Conservation (phyloP, 768 basidiomycete genomes). For the Lentinula edodes region DNA sequence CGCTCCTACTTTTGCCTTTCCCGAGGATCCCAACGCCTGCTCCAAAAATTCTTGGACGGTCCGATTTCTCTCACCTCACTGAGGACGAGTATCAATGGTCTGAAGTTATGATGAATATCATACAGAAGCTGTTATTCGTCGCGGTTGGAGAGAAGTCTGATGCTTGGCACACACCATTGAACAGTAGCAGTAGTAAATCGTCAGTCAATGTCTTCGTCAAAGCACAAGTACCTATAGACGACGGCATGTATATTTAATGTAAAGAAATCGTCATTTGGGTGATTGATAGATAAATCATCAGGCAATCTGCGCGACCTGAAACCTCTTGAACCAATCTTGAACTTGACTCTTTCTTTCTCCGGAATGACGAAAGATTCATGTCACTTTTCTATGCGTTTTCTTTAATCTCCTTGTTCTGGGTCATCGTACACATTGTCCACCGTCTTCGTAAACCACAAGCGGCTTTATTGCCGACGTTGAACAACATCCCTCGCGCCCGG, state of each 20-base stretch:
- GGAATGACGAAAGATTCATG: constrained; percentile 2
- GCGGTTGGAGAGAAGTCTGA: constrained; percentile 17
- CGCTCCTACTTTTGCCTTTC: constrained; percentile 44
- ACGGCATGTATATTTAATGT: constrained; percentile 6
- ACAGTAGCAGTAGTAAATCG: background rate
- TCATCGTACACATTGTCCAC: background rate
- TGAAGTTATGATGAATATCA: constrained; percentile 23
- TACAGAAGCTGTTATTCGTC: constrained; percentile 30
- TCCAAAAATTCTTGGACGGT: constrained; percentile 31
- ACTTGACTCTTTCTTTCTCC: background rate
- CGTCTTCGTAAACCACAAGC: background rate
- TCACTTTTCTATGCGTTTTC: background rate
- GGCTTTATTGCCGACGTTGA: background rate
- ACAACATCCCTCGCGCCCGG: background rate
- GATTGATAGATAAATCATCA: no score
- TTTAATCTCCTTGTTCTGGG: background rate
- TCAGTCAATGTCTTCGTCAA: background rate
- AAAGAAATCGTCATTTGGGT: no score
- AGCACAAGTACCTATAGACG: background rate
- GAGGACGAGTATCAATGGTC: constrained; percentile 32
- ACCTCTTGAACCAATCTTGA: background rate
- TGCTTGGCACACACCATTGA: background rate
- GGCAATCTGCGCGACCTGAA: no score
- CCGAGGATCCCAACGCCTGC: constrained; percentile 34
- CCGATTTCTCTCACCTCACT: constrained; percentile 26